Evolutionary conservation across 1,139 yeast genomes (phyloP).

Genomic region (Nematodospora anomalae): DNA sequence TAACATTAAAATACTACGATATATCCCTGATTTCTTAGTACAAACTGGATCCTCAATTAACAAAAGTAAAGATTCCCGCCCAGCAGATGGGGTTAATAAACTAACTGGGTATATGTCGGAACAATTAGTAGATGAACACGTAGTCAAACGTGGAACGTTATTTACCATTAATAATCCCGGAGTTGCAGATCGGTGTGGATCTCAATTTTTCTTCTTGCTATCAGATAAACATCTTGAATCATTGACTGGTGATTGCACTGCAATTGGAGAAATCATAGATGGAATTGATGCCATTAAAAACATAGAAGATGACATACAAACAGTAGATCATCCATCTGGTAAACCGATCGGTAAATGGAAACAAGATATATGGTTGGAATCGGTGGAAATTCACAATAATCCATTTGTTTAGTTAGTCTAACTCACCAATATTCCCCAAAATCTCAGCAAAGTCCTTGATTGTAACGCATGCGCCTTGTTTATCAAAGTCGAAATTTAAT

Average conservation of each 20-base stretch:
- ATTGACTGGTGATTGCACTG: constrained; percentile 15
- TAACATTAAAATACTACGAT: constrained; percentile 40
- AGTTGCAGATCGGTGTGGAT: constrained; percentile 15
- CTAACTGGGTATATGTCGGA: neutral
- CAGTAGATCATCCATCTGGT: constrained; percentile 18
- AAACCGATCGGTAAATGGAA: constrained; percentile 25
- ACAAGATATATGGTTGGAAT: constrained; percentile 19
- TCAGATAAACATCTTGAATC: constrained; percentile 15
- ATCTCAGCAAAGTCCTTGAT: constrained; percentile 48
- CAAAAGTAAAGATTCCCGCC: constrained; percentile 36
- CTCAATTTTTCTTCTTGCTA: constrained; percentile 25
- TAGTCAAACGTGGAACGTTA: constrained; percentile 19
- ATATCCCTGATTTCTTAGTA: constrained; percentile 44
- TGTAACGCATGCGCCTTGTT: constrained; percentile 30
- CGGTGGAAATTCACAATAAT: constrained; percentile 21
- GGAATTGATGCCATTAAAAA: constrained; percentile 20
- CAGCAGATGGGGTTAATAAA: constrained; percentile 11
- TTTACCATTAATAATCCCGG: constrained; percentile 17
- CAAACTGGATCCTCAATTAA: constrained; percentile 55
- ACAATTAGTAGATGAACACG: neutral
- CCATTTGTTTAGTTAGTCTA: constrained; percentile 17
- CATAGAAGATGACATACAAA: constrained; percentile 10
- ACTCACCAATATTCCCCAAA: constrained; percentile 43
- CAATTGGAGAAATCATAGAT: constrained; percentile 22
- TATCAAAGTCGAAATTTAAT: constrained; percentile 31